Base-by-base conservation (phyloP, 352 stramenopile genomes). In the Pythium apleroticum region DNA sequence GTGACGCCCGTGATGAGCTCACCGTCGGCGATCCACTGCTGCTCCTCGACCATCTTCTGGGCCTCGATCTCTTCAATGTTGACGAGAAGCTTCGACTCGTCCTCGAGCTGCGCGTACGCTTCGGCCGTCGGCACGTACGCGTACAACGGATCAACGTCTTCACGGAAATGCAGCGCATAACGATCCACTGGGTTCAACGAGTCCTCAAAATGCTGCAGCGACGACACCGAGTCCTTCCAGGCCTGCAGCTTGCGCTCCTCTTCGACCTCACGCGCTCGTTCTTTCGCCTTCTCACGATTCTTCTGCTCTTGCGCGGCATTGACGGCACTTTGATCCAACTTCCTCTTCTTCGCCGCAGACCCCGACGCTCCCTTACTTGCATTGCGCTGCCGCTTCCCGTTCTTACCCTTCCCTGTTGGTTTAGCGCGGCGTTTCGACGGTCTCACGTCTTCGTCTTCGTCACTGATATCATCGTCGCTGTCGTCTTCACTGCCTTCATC, bases 141-240 rank as follows among this genome's bases (percentile, higher is more conserved):
- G 62, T 80, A 91, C 28, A 90, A 53, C 62, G 88, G 95, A 62
- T 99, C 95, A 50, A 98, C 86, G 24, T 96, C 73, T 69, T 97
- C 85, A 39, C 94, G 90, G 45, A 98, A 96, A 27, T 95, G 75
- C 5, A 99, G 72, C 15, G 91, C 96, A 64, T 99, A 98, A 0
- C 90, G 78, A 65, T 99, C 97, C 1, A 98, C 88, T 8, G 93
- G 80, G 30, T 91, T 95, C 30, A 99, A 75, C 24, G 89, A 96
- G 60, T 94, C 86, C 59, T 98, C 88, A 62, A 99, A 96, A 45
- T 89, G 81, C 63, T 85, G 77, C 17, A 94, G 71, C 49, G 82
- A 92, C 28, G 74, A 88, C 0, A 90, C 81, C 0, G 82, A 91
- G 20, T 83, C 78, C 57, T 91, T 91, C 81, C 84, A 93, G 20